Percentiles rank a stretch among this genome's conserved stretches.
These are phyloP conservation scores for Simplicillium aogashimaense DNA, from an alignment of 2,329 filamentous ascomycete genomes.

Conservation along the genomic window DNA sequence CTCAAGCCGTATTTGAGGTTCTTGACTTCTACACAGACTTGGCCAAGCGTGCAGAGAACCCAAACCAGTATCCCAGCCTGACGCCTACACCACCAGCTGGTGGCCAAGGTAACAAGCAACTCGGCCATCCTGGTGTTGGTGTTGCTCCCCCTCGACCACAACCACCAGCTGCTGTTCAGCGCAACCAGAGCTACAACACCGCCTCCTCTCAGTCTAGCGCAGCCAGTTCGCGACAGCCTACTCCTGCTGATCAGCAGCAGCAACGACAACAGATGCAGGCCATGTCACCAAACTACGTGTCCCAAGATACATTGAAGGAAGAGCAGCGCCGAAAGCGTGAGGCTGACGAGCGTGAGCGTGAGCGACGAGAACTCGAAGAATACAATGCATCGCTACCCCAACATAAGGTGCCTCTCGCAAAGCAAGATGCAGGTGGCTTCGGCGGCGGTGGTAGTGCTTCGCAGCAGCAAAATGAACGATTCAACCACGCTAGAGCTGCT, in stretches of 20 bases:
- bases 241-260: constrained; percentile 27
- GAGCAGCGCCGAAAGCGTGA: constrained; percentile 49
- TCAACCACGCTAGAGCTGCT: constrained; percentile 76
- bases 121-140: constrained; percentile 47
- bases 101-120: constrained; percentile 50
- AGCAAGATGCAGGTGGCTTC: constrained; percentile 79
- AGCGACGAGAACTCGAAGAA: constrained; percentile 70
- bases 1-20: constrained; percentile 73
- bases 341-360: constrained; percentile 30
- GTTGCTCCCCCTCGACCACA: constrained; percentile 62
- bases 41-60: constrained; percentile 64
- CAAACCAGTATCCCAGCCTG: constrained; percentile 56
- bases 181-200: constrained; percentile 31
- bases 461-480: constrained; percentile 41
- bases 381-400: constrained; percentile 88
- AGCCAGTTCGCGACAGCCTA: constrained; percentile 35
- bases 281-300: constrained; percentile 43
- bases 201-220: constrained; percentile 24
- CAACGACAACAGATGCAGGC: constrained; percentile 49
- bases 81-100: constrained; percentile 55
- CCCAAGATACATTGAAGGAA: constrained; percentile 39
- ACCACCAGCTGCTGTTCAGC: constrained; percentile 31
- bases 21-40: constrained; percentile 81
- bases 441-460: constrained; percentile 35
- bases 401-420: constrained; percentile 67